Evolutionary conservation across 2,329 filamentous ascomycete species (phyloP), one percentile per base, ranked within the genome.

Genomic region (Neonectria sp.): DNA sequence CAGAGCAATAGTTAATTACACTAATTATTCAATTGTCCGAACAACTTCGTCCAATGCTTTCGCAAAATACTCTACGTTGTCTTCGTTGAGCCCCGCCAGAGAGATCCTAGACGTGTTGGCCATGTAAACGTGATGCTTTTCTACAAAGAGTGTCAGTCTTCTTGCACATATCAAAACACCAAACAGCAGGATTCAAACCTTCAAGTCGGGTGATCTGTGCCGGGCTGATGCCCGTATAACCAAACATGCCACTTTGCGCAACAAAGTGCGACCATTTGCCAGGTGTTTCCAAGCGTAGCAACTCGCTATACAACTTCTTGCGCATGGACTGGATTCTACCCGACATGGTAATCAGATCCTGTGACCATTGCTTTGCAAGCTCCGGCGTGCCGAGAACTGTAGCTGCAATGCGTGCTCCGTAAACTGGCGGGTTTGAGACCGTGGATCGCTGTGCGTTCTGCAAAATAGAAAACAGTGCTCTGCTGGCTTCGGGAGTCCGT

Each of bases 161-260:
- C 0, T 2, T 0, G 6, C 31, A 31, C 9, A 31, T 11, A 31
- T 31, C 31, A 31, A 21, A 21, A 21, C 21, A 21, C 21, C 8
- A 8, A 4, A 1, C 0, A 31, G 0, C 0, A 4, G 6, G 6
- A 1, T 0, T 56, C 77, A 60, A 72, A 78, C 78, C 74, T 73
- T 80, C 77, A 0, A 81, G 66, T 1, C 69, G 65, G 4, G 68
- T 68, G 9, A 89, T 86, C 69, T 89, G 86, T 4, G 77, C 66
- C 65, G 85, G 82, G 5, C 68, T 83, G 67, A 90, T 77, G 0
- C 87, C 88, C 0, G 86, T 86, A 64, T 80, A 82, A 0, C 77
- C 78, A 70, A 83, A 83, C 81, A 83, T 83, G 31, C 81, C 81
- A 12, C 71, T 80, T 60, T 83, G 81, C 24, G 75, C 75, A 0